Base-by-base conservation (phyloP, 129 eudicot species). In the Ambrosia trifida region DNA sequence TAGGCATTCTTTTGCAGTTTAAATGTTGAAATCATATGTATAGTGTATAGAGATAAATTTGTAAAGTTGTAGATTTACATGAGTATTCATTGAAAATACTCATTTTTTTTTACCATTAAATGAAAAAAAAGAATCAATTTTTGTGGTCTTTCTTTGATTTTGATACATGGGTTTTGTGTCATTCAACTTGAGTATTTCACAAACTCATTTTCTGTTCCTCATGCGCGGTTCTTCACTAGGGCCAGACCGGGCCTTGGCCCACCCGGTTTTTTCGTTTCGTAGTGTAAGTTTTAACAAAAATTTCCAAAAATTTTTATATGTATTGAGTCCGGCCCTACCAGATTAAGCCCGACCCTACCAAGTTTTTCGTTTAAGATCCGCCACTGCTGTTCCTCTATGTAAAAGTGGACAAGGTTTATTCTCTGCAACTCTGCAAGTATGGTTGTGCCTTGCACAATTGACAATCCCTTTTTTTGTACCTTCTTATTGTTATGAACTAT, bases 1-100 rank as follows among this genome's bases (percentile, higher is more conserved):
- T 64, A 70, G 60, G 18, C 77, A 78, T 78, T 70, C 72, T 78
- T 70, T 70, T 24, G 11, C n/a, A 47, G 72, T 62, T 44, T 44
- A 63, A 9, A 52, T 68, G 33, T 18, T 14, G 31, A 14, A 63
- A 63, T 63, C 66, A 61, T 63, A 72, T 70, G 64, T 78, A 77
- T 62, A 69, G 47, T 75, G 62, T 32, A 52, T 70, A 70, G 64
- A 50, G 50, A 33, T 54, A 77, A 62, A n/a, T 31, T 40, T 66
- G 66, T 28, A 43, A 31, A 70, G 81, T 5, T 61, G 81, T 77
- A 51, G 45, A 69, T 60, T 60, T 45, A 33, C 57, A 66, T 46
- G 13, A 35, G 49, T 16, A 67, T 17, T 45, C 68, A 56, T 18
- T 57, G 67, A 75, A 47, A 11, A 52, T 69, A 63, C 57, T 62